A percentile compares a stretch with the other conserved stretches of the same genome.
These are phyloP conservation scores for Dryadomyces quercivorus DNA, from an alignment of 2,329 filamentous ascomycete species.

Conservation along the genomic window DNA sequence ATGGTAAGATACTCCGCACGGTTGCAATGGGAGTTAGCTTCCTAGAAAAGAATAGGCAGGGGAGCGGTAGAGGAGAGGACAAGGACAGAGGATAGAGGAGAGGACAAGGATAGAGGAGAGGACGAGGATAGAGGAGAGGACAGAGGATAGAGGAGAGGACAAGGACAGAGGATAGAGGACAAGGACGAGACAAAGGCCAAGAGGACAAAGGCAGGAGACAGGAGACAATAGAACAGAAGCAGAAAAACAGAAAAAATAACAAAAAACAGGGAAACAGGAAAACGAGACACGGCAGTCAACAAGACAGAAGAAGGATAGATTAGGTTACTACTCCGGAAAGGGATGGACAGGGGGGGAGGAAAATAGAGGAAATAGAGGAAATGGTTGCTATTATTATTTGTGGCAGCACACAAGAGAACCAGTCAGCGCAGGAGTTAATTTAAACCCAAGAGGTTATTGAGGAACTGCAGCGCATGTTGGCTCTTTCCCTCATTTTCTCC, in stretches of 20 bases:
- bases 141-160: no score
- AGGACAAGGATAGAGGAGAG: background rate
- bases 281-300: background rate
- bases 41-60: background rate
- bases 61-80: background rate
- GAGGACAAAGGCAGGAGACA: no score
- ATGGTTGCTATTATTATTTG: slow-evolving; percentile 1
- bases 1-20: background rate
- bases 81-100: background rate
- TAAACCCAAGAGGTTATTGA: background rate
- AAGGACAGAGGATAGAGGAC: no score
- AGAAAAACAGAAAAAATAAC: no score
- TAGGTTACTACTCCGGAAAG: background rate
- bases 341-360: background rate
- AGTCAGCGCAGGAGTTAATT: background rate
- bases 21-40: no score
- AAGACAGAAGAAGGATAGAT: slow-evolving; percentile 1
- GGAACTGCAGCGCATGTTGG: background rate
- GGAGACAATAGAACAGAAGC: no score
- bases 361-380: background rate
- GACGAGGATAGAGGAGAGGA: no score
- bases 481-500: no score
- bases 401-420: slow-evolving; percentile 3
- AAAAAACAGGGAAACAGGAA: no score
- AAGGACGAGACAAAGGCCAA: no score